A percentile compares a stretch with the other conserved stretches of the same genome.
Conservation (phyloP, 1,284 basidiomycete species). For the Cryptococcus maquisensis region DNA sequence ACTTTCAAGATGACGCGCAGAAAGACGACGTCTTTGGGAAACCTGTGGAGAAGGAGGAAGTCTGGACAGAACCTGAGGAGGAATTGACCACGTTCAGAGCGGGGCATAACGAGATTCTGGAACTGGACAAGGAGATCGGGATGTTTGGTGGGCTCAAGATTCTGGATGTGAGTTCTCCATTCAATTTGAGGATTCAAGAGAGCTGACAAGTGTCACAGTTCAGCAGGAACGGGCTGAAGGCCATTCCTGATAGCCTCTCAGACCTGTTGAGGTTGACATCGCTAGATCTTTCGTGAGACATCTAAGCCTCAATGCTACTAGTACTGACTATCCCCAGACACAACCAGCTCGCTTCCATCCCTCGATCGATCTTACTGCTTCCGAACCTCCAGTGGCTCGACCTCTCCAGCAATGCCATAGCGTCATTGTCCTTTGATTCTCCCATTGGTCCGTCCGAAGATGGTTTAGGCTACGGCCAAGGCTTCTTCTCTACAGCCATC, state of each 20-base stretch:
- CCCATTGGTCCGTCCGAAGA: constrained; percentile 41
- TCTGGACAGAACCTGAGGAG: constrained; percentile 38
- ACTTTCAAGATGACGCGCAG: constrained; percentile 5
- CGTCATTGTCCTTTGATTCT: constrained; percentile 27
- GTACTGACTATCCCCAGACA: constrained; percentile 16
- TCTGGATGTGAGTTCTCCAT: constrained; percentile 41
- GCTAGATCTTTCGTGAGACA: constrained; percentile 43
- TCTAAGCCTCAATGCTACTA: background rate
- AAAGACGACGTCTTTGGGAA: constrained; percentile 18
- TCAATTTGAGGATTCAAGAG: background rate
- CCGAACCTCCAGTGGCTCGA: constrained; percentile 42
- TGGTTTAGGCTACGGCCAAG: constrained; percentile 39
- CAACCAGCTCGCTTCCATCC: constrained; percentile 36
- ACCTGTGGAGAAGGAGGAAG: constrained; percentile 13
- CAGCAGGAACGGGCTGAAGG: constrained; percentile 29
- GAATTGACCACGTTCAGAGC: constrained; percentile 38
- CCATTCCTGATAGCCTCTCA: constrained; percentile 39
- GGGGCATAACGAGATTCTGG: constrained; percentile 29
- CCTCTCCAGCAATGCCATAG: constrained; percentile 40
- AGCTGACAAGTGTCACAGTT: constrained; percentile 19
- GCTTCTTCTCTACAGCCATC: constrained; percentile 42
- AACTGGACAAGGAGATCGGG: constrained; percentile 43
- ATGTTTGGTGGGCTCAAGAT: constrained; percentile 43
- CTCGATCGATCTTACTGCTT: constrained; percentile 37
- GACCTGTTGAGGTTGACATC: constrained; percentile 40